Conservation (phyloP, 1,284 basidiomycete genomes). For the Sanghuangporus weigelae region DNA sequence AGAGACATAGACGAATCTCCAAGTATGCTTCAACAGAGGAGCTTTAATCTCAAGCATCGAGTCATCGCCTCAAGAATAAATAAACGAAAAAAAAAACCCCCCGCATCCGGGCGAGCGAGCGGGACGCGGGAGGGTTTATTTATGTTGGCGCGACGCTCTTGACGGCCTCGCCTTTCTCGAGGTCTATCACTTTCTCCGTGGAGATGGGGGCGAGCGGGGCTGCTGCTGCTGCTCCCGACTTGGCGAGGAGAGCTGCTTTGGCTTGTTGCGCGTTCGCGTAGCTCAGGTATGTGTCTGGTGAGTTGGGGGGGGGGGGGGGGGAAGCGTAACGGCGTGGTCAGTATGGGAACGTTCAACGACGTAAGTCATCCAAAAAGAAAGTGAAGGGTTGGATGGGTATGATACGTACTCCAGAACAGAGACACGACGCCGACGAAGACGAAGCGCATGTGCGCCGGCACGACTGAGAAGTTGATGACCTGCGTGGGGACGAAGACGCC, state of each 20-base stretch:
- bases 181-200: neutral
- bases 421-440: conserved; percentile 73
- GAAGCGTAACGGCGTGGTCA: too few species aligned
- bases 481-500: conserved; percentile 78
- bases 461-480: conserved; percentile 73
- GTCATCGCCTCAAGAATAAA: too few species aligned
- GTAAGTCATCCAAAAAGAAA: too few species aligned
- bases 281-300: conserved; percentile 21
- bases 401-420: conserved; percentile 76
- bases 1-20: too few species aligned
- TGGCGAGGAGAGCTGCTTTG: conserved; percentile 4
- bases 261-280: conserved; percentile 17
- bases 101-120: too few species aligned
- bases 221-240: neutral
- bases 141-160: neutral
- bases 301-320: too few species aligned
- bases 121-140: neutral
- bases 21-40: too few species aligned
- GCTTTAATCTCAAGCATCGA: too few species aligned
- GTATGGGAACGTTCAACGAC: conserved; percentile 19
- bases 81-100: too few species aligned
- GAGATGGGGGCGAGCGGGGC: neutral
- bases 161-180: conserved; percentile 1
- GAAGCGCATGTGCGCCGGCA: conserved; percentile 79
- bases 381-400: too few species aligned